These are phyloP conservation scores for Hirschfeldia incana DNA, from an alignment of 345 rosid species.

Conservation along the genomic window DNA sequence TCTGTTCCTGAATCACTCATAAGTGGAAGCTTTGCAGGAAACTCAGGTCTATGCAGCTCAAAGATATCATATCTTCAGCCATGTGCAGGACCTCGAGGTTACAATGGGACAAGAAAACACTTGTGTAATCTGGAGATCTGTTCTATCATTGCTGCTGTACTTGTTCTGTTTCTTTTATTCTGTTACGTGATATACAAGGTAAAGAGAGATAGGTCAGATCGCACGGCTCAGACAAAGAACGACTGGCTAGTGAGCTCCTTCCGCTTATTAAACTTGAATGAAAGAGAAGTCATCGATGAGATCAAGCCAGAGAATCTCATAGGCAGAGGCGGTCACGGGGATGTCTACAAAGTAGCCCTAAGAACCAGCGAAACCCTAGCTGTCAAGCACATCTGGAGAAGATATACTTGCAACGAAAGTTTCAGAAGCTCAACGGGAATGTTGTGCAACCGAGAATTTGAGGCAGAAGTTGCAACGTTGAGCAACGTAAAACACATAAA, in stretches of 20 bases:
- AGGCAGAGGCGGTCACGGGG: conserved; percentile 88
- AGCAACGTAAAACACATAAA: conserved; percentile 81
- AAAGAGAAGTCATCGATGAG: conserved; percentile 61
- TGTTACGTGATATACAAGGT: conserved; percentile 44
- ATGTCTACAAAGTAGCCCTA: conserved; percentile 70
- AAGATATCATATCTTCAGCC: conserved; percentile 39
- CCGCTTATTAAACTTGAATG: conserved; percentile 54
- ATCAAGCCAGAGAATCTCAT: conserved; percentile 68
- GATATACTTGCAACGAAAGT: conserved; percentile 27
- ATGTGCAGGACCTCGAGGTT: conserved; percentile 41
- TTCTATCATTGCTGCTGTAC: conserved; percentile 43
- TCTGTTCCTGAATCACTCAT: conserved; percentile 55
- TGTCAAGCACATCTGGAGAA: conserved; percentile 73
- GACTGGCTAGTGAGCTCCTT: conserved; percentile 74
- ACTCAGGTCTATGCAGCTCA: conserved; percentile 65
- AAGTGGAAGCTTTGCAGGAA: conserved; percentile 58
- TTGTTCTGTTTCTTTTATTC: conserved; percentile 41
- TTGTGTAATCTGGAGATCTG: conserved; percentile 43
- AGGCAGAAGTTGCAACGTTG: conserved; percentile 69
- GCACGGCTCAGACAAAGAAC: conserved; percentile 37
- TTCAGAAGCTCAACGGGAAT: conserved; percentile 53
- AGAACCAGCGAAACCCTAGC: conserved; percentile 64
- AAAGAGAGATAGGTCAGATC: conserved; percentile 37
- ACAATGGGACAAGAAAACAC: conserved; percentile 27
- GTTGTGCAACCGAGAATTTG: conserved; percentile 49